These are phyloP conservation scores for Aureobasidium sp. DNA, from an alignment of 2,329 filamentous ascomycete species.

Conservation along the genomic window DNA sequence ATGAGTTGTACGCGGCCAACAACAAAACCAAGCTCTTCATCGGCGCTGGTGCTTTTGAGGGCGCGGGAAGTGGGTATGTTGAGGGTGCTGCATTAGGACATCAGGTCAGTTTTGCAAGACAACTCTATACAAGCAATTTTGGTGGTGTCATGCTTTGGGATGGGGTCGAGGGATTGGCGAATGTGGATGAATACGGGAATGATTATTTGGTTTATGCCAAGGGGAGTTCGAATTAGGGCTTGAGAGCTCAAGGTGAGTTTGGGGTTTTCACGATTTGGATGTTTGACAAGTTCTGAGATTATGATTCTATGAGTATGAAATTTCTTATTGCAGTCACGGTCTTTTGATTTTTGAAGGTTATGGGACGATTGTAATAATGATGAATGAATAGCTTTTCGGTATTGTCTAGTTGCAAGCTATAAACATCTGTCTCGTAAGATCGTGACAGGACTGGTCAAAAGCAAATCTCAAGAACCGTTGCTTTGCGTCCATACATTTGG, in stretches of 20 bases:
- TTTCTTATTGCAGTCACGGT: neutral
- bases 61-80: conserved; percentile 27
- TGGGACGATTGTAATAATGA: neutral
- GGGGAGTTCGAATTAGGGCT: neutral
- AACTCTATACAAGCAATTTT: conserved; percentile 25
- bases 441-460: neutral
- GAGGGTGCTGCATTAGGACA: conserved; percentile 21
- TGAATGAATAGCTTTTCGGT: neutral
- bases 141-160: conserved; percentile 38
- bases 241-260: neutral
- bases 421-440: neutral
- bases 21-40: conserved; percentile 28
- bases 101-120: conserved; percentile 26
- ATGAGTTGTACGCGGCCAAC: conserved; percentile 21
- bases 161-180: conserved; percentile 22
- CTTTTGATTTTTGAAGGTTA: neutral
- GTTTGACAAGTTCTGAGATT: neutral
- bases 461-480: neutral
- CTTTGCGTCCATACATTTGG: neutral
- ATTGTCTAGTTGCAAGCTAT: neutral
- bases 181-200: conserved; percentile 20
- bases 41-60: conserved; percentile 27
- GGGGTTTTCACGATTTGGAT: neutral
- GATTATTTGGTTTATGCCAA: conserved; percentile 15
- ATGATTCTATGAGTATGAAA: neutral